Base-by-base conservation (phyloP, 148 eudicot species). In the Silene latifolia region DNA sequence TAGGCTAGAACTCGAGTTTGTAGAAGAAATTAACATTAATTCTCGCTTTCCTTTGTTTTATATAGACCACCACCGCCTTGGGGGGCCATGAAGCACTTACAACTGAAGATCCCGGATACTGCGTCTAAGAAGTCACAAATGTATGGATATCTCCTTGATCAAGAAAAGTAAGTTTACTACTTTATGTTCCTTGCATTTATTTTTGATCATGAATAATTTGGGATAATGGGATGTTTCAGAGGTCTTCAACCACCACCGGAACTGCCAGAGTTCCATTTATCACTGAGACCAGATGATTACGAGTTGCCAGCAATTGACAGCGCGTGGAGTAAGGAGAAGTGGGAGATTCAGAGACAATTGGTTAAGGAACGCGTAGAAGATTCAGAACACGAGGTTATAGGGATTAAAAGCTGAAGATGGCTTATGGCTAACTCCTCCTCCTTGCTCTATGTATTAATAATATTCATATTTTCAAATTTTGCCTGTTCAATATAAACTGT, bases 201-300 rank as follows among this genome's bases (percentile, higher is more conserved):
- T 27, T 27, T 27, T n/a, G n/a, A n/a, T n/a, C n/a, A n/a, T n/a
- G n/a, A n/a, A n/a, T n/a, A n/a, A n/a, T n/a, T n/a, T n/a, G n/a
- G n/a, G n/a, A n/a, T n/a, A n/a, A n/a, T n/a, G n/a, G n/a, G 17
- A 62, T 73, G 57, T 68, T 84, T 81, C 87, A 92, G 97, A 84
- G 87, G 84, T 1, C 83, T 90, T 8, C 87, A 86, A 46, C 71
- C 80, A 20, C 83, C 91, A 81, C 96, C 97, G 0, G 96, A 92
- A 54, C 92, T 95, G 66, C 98, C 98, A 2, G 98, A 95, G 73
- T 95, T 95, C 64, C 86, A 90, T 71, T 57, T 92, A 80, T 95
- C 98, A 19, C 69, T 95, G 56, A 90, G 88, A 72, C 91, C 98
- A 0, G 97, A 95, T 39, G 98, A 95, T 47, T 95, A 83, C 71